Conservation (phyloP, 2,329 filamentous ascomycete genomes). For the Exophiala spinifera region DNA sequence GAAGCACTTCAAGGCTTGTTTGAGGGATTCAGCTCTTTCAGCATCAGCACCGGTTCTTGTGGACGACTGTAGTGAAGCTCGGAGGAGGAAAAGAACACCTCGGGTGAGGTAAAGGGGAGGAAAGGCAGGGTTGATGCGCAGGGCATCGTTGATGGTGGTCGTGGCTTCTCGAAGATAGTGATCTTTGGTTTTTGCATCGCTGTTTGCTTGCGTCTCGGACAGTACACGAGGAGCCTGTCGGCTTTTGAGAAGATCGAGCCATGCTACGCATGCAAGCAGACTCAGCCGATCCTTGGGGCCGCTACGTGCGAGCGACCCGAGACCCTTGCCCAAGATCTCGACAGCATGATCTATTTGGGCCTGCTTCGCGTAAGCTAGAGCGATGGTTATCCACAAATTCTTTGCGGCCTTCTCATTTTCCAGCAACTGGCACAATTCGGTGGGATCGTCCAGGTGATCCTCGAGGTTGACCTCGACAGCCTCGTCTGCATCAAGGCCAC, state of each 20-base stretch:
- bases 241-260: slow-evolving; percentile 88
- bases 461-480: slow-evolving; percentile 91
- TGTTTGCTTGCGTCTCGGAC: slow-evolving; percentile 61
- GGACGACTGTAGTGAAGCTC: slow-evolving; percentile 77
- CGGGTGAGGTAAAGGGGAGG: slow-evolving; percentile 87
- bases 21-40: slow-evolving; percentile 74
- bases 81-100: slow-evolving; percentile 82
- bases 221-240: slow-evolving; percentile 70
- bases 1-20: slow-evolving; percentile 85
- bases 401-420: slow-evolving; percentile 91
- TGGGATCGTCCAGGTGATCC: slow-evolving; percentile 87
- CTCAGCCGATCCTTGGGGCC: slow-evolving; percentile 68
- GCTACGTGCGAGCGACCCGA: slow-evolving; percentile 65
- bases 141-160: slow-evolving; percentile 88
- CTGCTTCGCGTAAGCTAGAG: slow-evolving; percentile 94
- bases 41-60: slow-evolving; percentile 63
- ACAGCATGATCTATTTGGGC: slow-evolving; percentile 82
- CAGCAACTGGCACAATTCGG: slow-evolving; percentile 88
- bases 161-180: slow-evolving; percentile 90
- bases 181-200: slow-evolving; percentile 86
- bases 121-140: slow-evolving; percentile 86
- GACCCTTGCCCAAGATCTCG: slow-evolving; percentile 68
- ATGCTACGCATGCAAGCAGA: slow-evolving; percentile 79
- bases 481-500: slow-evolving; percentile 58
- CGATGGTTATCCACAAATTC: slow-evolving; percentile 97